These are phyloP conservation scores for Pistacia atlantica DNA, from an alignment of 345 rosid species.

Conservation along the genomic window DNA sequence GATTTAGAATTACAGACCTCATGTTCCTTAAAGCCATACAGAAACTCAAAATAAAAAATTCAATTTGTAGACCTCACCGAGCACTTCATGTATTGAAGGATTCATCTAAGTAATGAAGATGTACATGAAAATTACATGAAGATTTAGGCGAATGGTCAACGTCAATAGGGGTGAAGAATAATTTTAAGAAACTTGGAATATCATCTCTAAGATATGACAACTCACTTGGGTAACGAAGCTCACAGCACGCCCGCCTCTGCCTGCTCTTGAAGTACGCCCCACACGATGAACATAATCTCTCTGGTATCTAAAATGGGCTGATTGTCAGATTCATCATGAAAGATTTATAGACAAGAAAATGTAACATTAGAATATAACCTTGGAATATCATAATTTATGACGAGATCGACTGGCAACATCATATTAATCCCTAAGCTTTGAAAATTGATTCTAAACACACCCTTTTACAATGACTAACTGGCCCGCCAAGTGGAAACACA, in stretches of 20 bases:
- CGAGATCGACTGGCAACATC: slow-evolving; percentile 98
- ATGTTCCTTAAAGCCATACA: no score
- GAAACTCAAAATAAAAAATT: no score
- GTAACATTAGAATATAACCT: slow-evolving; percentile 43
- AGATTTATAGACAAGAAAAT: neutral
- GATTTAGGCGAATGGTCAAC: no score
- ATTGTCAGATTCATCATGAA: slow-evolving; percentile 13
- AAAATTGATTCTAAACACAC: no score
- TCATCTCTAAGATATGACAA: neutral
- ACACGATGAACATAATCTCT: slow-evolving; percentile 98
- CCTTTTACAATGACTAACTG: no score
- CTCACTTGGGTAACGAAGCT: slow-evolving; percentile 82
- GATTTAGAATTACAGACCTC: neutral
- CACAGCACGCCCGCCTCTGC: slow-evolving; percentile 87
- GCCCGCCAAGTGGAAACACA: no score
- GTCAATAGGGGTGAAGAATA: no score
- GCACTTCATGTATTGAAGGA: no score
- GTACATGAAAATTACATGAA: neutral
- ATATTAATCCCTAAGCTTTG: neutral
- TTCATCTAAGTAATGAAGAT: no score
- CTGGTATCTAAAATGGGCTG: slow-evolving; percentile 52
- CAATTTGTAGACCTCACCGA: no score
- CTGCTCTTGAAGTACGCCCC: slow-evolving; percentile 98
- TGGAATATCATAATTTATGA: slow-evolving; percentile 90
- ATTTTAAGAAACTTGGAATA: no score